Evolutionary conservation across 2,329 filamentous ascomycete genomes (phyloP).

Genomic region (Pestalotiopsis sp.): DNA sequence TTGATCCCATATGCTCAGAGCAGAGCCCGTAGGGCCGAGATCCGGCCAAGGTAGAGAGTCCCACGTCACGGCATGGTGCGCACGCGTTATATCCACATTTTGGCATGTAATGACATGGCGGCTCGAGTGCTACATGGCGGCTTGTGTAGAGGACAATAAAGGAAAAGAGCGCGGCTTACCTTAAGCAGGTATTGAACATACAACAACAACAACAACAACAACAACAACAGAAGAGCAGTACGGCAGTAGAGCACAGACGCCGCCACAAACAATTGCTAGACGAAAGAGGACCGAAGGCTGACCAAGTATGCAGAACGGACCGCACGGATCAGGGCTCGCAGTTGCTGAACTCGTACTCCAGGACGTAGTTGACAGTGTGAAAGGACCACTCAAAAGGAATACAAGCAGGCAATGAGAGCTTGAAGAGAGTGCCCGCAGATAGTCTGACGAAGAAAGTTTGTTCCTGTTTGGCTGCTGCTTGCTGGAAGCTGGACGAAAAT

Average conservation of each 20-base stretch:
- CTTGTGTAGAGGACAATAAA: background rate
- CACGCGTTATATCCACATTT: background rate
- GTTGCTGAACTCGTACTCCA: constrained; percentile 23
- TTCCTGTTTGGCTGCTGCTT: constrained; percentile 2
- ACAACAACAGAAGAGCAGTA: background rate
- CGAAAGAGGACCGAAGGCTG: constrained; percentile 11
- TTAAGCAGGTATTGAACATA: constrained; percentile 12
- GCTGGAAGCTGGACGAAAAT: background rate
- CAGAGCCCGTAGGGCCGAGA: background rate
- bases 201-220: constrained; percentile 3
- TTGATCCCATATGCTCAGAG: background rate
- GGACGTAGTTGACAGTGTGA: constrained; percentile 19
- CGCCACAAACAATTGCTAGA: constrained; percentile 15
- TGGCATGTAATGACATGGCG: background rate
- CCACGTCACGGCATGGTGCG: background rate
- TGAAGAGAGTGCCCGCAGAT: background rate
- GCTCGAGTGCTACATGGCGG: constrained; percentile 5
- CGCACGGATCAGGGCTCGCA: background rate
- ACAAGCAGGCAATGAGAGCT: constrained; percentile 16
- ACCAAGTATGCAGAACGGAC: background rate
- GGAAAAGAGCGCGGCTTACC: constrained; percentile 12
- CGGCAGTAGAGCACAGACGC: constrained; percentile 14
- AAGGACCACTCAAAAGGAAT: constrained; percentile 16
- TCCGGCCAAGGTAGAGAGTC: background rate
- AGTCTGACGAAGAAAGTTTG: constrained; percentile 14